Evolutionary conservation across 106 monocot genomes (phyloP).

Genomic region (Amphibolis antarctica): DNA sequence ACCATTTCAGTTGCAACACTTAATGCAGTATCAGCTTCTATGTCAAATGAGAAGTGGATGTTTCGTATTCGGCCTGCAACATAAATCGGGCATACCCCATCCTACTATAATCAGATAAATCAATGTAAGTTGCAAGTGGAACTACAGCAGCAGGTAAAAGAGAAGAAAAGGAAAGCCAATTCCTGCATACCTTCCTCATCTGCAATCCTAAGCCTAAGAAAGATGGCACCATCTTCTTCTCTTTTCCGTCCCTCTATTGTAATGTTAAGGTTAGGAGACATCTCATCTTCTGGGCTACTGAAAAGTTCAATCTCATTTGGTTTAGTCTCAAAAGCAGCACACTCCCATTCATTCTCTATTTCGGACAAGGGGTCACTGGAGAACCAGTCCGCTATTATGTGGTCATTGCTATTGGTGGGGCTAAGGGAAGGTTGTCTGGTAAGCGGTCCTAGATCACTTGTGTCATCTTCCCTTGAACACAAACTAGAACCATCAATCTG

Average conservation of each 20-base stretch:
- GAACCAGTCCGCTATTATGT: slow-evolving; percentile 17
- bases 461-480: slow-evolving; percentile 11
- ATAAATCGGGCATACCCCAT: neutral
- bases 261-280: slow-evolving; percentile 43
- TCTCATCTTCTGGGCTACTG: slow-evolving; percentile 52
- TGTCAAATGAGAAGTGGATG: slow-evolving; percentile 71
- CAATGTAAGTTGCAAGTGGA: too few species aligned
- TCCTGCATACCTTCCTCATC: slow-evolving; percentile 55
- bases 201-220: slow-evolving; percentile 64
- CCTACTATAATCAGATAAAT: too few species aligned
- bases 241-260: slow-evolving; percentile 65
- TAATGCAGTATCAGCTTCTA: slow-evolving; percentile 73
- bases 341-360: slow-evolving; percentile 40
- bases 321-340: slow-evolving; percentile 14
- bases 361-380: slow-evolving; percentile 10
- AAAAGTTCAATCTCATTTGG: slow-evolving; percentile 55
- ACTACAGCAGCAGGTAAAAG: too few species aligned
- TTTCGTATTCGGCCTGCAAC: slow-evolving; percentile 59
- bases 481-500: slow-evolving; percentile 30
- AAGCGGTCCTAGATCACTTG: slow-evolving; percentile 7
- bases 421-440: slow-evolving; percentile 28
- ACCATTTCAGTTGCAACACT: slow-evolving; percentile 94
- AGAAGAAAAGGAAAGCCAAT: neutral
- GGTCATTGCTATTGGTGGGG: slow-evolving; percentile 16
- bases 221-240: slow-evolving; percentile 76